Base-by-base conservation (phyloP, 345 rosid genomes). In the Linum usitatissimum region DNA sequence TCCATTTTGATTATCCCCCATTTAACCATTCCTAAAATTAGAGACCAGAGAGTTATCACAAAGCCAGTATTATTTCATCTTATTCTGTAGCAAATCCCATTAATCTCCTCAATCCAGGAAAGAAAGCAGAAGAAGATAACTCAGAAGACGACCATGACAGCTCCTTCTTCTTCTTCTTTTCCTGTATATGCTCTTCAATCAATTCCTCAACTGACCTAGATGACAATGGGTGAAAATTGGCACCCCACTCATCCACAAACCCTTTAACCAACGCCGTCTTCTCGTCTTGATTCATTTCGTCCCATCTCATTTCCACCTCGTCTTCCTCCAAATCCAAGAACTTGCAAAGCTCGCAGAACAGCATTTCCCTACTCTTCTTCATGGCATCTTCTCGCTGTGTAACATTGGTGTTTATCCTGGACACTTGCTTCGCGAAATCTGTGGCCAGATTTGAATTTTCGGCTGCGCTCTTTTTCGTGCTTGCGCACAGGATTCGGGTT, bases 211-310 rank as follows among this genome's bases (percentile, higher is more conserved):
- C 84, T 48, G 87, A 88, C 75, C 72, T 80, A 17, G 76, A 82
- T 30, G 96, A 91, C 57, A 91, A 61, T 12, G 96, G 98, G 21
- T 82, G 84, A 28, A 88, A 88, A 79, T 76, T 63, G 20, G 31
- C 73, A 63, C 85, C 68, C 98, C 95, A 86, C 6, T 77, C 77
- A 56, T 57, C 49, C 10, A 91, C 82, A 67, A 91, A 91, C 67
- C 68, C 78, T 48, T 58, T 74, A 60, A 84, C 76, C 71, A 86
- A 9, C 39, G 39, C 74, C 81, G 75, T 67, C 67, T 73, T 83
- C 73, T 83, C 95, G 6, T 85, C 87, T 60, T 76, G 80, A 7
- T 70, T 82, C 68, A 86, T 70, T 67, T 66, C 80, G 70, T 64
- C 68, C 98, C 95, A 88, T 38, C 67, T 73, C 62, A 15, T 73